These are phyloP conservation scores for Coelastrella sp. DNA, from an alignment of 139 green algal species.

Conservation along the genomic window DNA sequence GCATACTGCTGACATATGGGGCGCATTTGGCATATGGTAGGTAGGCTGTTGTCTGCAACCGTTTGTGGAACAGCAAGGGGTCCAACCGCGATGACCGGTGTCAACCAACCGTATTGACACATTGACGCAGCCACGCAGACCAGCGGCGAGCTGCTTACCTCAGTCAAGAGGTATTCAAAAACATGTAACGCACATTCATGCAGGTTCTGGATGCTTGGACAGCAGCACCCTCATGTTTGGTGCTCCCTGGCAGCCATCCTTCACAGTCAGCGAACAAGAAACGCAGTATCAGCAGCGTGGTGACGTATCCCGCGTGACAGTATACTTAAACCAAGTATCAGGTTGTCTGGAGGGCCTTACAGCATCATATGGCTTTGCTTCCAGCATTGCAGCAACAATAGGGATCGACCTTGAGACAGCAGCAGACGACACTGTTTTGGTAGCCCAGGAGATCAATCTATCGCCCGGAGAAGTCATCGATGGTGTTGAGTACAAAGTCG, in stretches of 20 bases:
- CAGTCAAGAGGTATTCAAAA: not conserved
- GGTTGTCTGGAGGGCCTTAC: not conserved
- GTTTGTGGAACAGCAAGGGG: not conserved
- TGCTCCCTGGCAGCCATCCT: slow-evolving; percentile 14
- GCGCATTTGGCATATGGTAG: not conserved
- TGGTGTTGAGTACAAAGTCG: slow-evolving; percentile 7
- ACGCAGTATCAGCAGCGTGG: slow-evolving; percentile 6
- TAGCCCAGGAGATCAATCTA: not conserved
- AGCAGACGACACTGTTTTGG: not conserved
- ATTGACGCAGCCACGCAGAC: not conserved
- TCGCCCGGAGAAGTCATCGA: not conserved
- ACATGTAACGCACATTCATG: not conserved
- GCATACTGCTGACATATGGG: not conserved
- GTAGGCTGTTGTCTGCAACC: not conserved
- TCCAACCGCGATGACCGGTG: not conserved
- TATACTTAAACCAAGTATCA: not conserved
- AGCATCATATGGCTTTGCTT: not conserved
- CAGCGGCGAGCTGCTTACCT: not conserved
- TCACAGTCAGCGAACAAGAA: not conserved
- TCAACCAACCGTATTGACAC: not conserved
- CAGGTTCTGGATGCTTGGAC: slow-evolving; percentile 20
- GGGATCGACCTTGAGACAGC: not conserved
- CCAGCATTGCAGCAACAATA: not conserved
- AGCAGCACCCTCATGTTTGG: slow-evolving; percentile 28
- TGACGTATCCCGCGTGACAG: not conserved